A percentile compares a stretch with the other conserved stretches of the same genome.
Conservation (phyloP, 257 asterid species). For the Anisodus tanguticus region DNA sequence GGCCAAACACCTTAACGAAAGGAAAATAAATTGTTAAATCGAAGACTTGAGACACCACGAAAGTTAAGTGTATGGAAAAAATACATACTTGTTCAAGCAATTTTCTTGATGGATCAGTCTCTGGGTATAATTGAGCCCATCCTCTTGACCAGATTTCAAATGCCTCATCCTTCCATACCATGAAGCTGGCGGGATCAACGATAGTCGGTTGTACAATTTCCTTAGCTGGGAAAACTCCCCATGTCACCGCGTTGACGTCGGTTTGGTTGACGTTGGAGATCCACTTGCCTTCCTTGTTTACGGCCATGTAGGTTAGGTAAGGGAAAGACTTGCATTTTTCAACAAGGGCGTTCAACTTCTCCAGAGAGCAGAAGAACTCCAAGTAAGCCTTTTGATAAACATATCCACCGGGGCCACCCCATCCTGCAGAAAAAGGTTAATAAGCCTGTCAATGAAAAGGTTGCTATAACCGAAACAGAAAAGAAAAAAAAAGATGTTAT, state of each 20-base stretch:
- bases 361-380: conserved; percentile 81
- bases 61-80: background rate
- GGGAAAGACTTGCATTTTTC: conserved; percentile 68
- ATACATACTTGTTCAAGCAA: conserved; percentile 73
- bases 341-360: conserved; percentile 62
- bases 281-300: conserved; percentile 72
- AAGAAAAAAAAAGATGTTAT: too few relatives aligned
- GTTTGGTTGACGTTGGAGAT: conserved; percentile 60
- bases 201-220: conserved; percentile 92
- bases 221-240: conserved; percentile 97
- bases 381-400: conserved; percentile 94
- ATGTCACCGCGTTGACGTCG: conserved; percentile 86
- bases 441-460: background rate
- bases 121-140: conserved; percentile 89
- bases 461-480: background rate
- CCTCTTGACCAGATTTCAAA: conserved; percentile 89
- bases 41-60: background rate
- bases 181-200: conserved; percentile 86
- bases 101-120: conserved; percentile 72
- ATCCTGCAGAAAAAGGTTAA: conserved; percentile 53
- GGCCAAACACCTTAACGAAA: background rate
- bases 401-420: conserved; percentile 97
- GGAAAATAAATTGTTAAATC: background rate
- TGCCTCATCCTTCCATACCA: conserved; percentile 97
- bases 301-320: conserved; percentile 79